Evolutionary conservation across 2,329 filamentous ascomycete genomes (phyloP), one percentile per base, ranked within the genome.

Genomic region (Exophiala spinifera): DNA sequence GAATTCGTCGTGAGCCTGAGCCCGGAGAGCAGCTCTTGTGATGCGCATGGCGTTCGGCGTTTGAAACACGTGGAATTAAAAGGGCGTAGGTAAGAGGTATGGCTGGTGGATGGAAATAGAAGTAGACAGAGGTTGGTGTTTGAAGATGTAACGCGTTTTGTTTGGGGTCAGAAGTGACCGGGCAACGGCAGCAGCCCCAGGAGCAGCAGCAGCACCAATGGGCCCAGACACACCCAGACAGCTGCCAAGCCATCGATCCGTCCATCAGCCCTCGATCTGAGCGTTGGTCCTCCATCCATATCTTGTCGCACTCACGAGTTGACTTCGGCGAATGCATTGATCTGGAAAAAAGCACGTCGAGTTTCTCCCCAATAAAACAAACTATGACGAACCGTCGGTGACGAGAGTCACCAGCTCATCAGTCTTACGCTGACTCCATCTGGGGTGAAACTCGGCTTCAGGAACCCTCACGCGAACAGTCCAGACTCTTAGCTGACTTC

Each of bases 21-120:
- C 63, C 47, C 61, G 60, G 15, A 63, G 46, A 23, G 63, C 63
- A 17, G 63, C 63, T 48, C 63, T 56, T 37, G 63, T 65, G 49
- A 63, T 59, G 51, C 63, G 63, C 62, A 62, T 62, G 39, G 20
- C 60, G 49, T 25, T 15, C 19, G 23, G n/a, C 14, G n/a, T 25
- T 21, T 44, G 42, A 44, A 44, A 44, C 42, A 42, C 7, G 14
- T 39, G 5, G n/a, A 39, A 2, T 44, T 15, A 23, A 25, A n/a
- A 28, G 23, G 42, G n/a, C 14, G 42, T 44, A n/a, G n/a, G 20
- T 23, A 25, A 44, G 17, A 21, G 28, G 14, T 25, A n/a, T 21
- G 19, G 20, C 23, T 21, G 19, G 20, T 15, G 42, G 20, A 15
- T 23, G 42, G 23, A 23, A 25, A 21, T 42, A 44, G 20, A 44